A percentile compares a stretch with the other conserved stretches of the same genome.
Conservation (phyloP, 768 basidiomycete genomes). For the Dacryopinax spathularia region DNA sequence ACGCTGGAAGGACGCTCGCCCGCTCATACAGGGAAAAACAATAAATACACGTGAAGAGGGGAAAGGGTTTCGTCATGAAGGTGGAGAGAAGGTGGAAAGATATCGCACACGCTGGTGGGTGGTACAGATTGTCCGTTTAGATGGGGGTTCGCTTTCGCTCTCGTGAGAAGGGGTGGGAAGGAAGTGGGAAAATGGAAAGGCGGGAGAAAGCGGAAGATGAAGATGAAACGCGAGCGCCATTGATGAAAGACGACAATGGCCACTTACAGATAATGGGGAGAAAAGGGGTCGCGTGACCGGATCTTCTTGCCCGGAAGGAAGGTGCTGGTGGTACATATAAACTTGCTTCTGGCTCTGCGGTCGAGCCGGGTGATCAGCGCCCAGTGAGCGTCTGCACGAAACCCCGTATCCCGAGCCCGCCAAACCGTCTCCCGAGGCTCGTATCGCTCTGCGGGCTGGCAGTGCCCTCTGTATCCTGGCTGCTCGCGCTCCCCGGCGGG, state of each 20-base stretch:
- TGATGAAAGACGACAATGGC: background rate
- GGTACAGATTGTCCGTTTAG: background rate
- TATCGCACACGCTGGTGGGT: background rate
- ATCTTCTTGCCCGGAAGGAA: too few relatives aligned
- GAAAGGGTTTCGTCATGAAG: too few relatives aligned
- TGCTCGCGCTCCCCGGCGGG: background rate
- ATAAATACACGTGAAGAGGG: background rate
- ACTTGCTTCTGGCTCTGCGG: too few relatives aligned
- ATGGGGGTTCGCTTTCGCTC: background rate
- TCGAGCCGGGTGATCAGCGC: background rate
- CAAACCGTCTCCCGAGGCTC: background rate
- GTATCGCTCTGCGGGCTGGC: constrained; percentile 1
- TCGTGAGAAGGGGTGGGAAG: background rate
- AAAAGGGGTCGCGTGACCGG: background rate
- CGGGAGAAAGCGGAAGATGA: background rate
- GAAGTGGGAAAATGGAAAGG: background rate
- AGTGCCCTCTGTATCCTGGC: background rate
- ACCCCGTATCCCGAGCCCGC: background rate
- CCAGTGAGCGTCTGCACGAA: background rate
- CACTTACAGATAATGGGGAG: background rate
- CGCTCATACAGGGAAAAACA: background rate
- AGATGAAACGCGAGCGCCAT: background rate
- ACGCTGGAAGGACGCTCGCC: background rate
- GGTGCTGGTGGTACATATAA: too few relatives aligned
- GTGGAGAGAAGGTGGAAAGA: background rate